phyloP scores from a whole-genome alignment of 1,139 yeast species.

The Kurtzmaniella quercitrusa region DNA sequence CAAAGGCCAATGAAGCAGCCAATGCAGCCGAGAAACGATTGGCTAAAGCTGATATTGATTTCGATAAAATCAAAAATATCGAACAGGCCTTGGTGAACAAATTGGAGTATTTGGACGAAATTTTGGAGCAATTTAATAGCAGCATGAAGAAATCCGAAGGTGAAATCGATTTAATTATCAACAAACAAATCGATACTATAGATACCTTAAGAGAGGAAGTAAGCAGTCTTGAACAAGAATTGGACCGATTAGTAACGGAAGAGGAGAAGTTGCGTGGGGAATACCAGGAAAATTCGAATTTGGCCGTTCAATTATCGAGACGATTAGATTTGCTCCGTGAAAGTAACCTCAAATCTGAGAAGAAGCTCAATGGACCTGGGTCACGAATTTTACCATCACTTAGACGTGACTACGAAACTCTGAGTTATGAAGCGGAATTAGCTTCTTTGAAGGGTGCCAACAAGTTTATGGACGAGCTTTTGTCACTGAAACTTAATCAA shows the following conservation, averaged over 20 bases:
- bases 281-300: conserved; percentile 52
- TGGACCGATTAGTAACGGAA: conserved; percentile 22
- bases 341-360: conserved; percentile 24
- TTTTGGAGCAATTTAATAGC: conserved; percentile 2
- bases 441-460: conserved; percentile 28
- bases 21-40: conserved; percentile 44
- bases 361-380: conserved; percentile 42
- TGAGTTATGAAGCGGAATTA: conserved; percentile 25
- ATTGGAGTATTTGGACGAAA: conserved; percentile 15
- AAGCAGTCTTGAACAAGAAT: conserved; percentile 22
- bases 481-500: conserved; percentile 32
- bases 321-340: conserved; percentile 25
- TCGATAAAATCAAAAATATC: conserved; percentile 17
- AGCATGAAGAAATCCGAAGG: conserved; percentile 8
- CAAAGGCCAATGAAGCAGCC: conserved; percentile 48
- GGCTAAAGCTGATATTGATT: conserved; percentile 37
- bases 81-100: conserved; percentile 16
- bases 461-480: conserved; percentile 29
- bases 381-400: conserved; percentile 38
- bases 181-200: conserved; percentile 26
- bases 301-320: conserved; percentile 51
- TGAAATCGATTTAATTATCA: conserved; percentile 8
- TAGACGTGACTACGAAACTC: conserved; percentile 32
- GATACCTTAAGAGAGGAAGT: conserved; percentile 27
- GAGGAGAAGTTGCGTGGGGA: conserved; percentile 41